Base-by-base conservation (phyloP, 139 green algal species). In the Volvox africanus region DNA sequence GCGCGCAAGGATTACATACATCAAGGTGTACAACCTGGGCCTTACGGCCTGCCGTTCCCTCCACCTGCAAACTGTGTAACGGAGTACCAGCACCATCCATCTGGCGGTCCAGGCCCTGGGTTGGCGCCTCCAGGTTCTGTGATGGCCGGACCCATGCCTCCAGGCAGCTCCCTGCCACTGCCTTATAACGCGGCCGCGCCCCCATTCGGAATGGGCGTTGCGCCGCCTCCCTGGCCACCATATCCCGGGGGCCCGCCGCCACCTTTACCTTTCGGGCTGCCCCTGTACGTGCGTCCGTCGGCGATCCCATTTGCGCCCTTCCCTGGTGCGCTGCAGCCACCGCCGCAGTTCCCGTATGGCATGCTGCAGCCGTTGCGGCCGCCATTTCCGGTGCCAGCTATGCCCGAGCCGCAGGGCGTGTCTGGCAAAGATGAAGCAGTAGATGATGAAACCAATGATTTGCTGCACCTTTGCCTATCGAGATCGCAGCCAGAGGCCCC, bases 401-500 rank as follows among this genome's bases (percentile, higher is more conserved):
- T 26, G 6, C 21, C 78, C 9, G 37, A 36, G 78, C 37, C 78
- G 19, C 36, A 16, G 1, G 78, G 9, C 21, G 78, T 36, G 9
- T 11, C 65, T 24, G 78, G 65, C 37, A 37, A 33, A 2, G 76
- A 55, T 19, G 76, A 55, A 67, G 1, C 32, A 71, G 9, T 19
- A 86, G 28, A 55, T 55, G 80, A 86, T 16, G 80, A 86, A 6
- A 86, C 80, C 26, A 24, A 86, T 21, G 80, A 86, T 44, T 44
- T 86, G 28, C 50, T 86, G 26, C 50, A n/a, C 44, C 44, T 55
- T 5, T 55, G 44, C 44, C 9, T 55, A 55, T 55, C 44, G 9
- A 55, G 44, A 55, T 55, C 44, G 44, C 44, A 55, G 9, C 44
- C 44, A 55, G 44, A 55, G 44, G 44, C 44, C 44, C 44, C 44